These are phyloP conservation scores for Clonostachys rhizophaga DNA, from an alignment of 2,329 filamentous ascomycete species.

Conservation along the genomic window DNA sequence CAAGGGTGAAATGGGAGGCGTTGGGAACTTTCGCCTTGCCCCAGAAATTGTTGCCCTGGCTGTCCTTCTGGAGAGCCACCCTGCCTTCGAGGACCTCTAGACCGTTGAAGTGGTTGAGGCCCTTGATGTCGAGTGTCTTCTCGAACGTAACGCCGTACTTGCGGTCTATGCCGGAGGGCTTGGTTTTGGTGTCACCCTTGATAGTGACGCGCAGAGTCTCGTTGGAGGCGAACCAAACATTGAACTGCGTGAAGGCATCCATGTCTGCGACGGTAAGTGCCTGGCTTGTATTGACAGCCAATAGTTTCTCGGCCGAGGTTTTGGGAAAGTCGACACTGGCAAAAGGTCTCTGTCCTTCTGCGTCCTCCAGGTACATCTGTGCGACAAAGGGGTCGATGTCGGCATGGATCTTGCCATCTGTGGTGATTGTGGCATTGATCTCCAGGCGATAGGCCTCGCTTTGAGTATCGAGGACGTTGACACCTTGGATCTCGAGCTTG, in stretches of 20 bases:
- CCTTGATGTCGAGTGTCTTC: conserved; percentile 46
- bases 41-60: conserved; percentile 54
- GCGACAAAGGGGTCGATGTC: conserved; percentile 44
- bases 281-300: conserved; percentile 49
- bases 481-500: conserved; percentile 43
- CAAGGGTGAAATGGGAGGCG: conserved; percentile 56
- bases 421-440: conserved; percentile 51
- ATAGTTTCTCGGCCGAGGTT: conserved; percentile 40
- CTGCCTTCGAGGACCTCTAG: conserved; percentile 44
- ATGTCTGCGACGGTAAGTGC: conserved; percentile 37
- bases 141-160: conserved; percentile 48
- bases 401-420: conserved; percentile 46
- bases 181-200: conserved; percentile 44
- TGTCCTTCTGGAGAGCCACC: conserved; percentile 32
- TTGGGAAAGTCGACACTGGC: conserved; percentile 45
- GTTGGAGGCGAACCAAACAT: conserved; percentile 45
- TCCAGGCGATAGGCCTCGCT: conserved; percentile 40
- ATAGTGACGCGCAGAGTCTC: conserved; percentile 45
- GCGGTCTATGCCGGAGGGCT: conserved; percentile 41
- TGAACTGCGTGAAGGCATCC: conserved; percentile 48
- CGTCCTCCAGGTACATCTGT: conserved; percentile 49
- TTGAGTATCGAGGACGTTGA: conserved; percentile 42
- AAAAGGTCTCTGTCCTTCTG: conserved; percentile 40
- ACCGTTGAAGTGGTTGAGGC: conserved; percentile 51
- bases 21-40: conserved; percentile 59